phyloP scores from a whole-genome alignment of 306 rosid genomes.

The Psophocarpus tetragonolobus region DNA sequence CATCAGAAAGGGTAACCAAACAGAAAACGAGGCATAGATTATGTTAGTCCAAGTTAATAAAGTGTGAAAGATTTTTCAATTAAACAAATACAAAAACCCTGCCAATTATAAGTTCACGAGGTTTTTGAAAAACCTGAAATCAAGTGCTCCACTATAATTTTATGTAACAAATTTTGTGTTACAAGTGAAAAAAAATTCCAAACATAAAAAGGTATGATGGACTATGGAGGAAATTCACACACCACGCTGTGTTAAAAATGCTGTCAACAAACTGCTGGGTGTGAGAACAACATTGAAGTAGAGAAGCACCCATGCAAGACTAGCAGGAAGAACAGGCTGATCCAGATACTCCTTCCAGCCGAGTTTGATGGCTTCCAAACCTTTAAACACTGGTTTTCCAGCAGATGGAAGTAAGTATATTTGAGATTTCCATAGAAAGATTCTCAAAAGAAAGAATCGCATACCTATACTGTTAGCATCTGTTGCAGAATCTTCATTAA shows the following conservation, averaged over 20 bases:
- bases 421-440: background rate
- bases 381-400: constrained; percentile 64
- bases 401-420: constrained; percentile 32
- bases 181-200: constrained; percentile 1
- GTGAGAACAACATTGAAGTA: constrained; percentile 86
- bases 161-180: background rate
- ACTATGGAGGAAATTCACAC: constrained; percentile 34
- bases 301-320: constrained; percentile 88
- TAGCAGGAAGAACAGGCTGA: constrained; percentile 97
- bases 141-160: constrained; percentile 8
- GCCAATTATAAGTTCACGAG: background rate
- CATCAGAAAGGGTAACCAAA: background rate
- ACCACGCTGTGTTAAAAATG: constrained; percentile 89
- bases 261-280: constrained; percentile 98
- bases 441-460: background rate
- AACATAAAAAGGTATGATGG: background rate
- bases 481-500: constrained; percentile 47
- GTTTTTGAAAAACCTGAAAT: background rate
- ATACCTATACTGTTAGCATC: constrained; percentile 58
- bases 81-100: background rate
- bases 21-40: background rate
- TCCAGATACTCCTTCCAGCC: constrained; percentile 93
- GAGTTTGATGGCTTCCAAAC: constrained; percentile 77
- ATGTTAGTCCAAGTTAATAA: background rate
- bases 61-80: background rate